Percentiles rank a stretch among this genome's conserved stretches.
Conservation (phyloP, 139 green algal genomes). For the Picochlorum sp. region DNA sequence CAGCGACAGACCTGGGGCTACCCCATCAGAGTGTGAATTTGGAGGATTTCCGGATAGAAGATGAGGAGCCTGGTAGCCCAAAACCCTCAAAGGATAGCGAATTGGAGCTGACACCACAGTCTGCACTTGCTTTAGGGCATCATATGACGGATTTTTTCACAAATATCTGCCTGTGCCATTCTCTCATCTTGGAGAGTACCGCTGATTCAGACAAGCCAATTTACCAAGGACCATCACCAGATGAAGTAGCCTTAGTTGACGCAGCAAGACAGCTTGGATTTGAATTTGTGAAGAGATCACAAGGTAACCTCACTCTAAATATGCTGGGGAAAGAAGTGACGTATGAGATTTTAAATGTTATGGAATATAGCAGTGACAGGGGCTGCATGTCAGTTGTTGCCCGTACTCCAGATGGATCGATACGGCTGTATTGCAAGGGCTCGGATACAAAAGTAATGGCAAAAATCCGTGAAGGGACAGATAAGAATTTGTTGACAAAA, state of each 20-base stretch:
- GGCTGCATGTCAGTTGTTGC: conserved; percentile 56
- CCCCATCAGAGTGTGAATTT: neutral
- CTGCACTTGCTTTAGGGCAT: conserved; percentile 23
- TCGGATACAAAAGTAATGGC: conserved; percentile 68
- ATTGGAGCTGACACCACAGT: neutral
- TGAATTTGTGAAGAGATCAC: conserved; percentile 54
- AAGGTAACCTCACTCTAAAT: conserved; percentile 33
- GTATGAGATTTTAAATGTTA: conserved; percentile 80
- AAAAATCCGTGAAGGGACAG: conserved; percentile 33
- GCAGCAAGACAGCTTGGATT: conserved; percentile 84
- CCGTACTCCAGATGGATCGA: conserved; percentile 45
- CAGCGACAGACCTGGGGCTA: conserved; percentile 7
- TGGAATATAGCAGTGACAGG: conserved; percentile 87
- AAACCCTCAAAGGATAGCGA: neutral
- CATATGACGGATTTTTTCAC: conserved; percentile 56
- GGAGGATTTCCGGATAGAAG: neutral
- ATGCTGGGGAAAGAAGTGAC: conserved; percentile 38
- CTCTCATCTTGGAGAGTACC: conserved; percentile 46
- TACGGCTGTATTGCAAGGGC: conserved; percentile 87
- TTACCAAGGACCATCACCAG: conserved; percentile 76
- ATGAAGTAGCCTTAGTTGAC: conserved; percentile 93
- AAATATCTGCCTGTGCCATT: conserved; percentile 59
- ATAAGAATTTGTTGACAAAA: conserved; percentile 12
- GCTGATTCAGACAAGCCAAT: conserved; percentile 7
- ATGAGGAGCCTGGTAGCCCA: neutral